These are phyloP conservation scores for Murraya koenigii DNA, from an alignment of 345 rosid species.

Conservation along the genomic window DNA sequence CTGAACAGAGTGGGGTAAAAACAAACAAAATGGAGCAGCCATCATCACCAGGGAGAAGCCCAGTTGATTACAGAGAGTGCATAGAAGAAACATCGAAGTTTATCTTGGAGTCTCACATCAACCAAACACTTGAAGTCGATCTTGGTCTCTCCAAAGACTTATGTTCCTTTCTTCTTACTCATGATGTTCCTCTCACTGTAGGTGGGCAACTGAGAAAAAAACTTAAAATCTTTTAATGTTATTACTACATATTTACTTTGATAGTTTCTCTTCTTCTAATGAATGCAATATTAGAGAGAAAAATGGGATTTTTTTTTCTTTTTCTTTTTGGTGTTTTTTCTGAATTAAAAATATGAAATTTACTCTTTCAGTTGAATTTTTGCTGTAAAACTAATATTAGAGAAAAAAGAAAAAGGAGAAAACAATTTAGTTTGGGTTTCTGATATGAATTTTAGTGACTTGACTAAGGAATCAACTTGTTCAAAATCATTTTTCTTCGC, in stretches of 20 bases:
- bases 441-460: neutral
- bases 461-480: neutral
- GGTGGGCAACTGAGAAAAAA: neutral
- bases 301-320: neutral
- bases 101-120: slow-evolving; percentile 36
- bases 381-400: no score
- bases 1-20: no score
- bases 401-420: no score
- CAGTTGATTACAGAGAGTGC: slow-evolving; percentile 27
- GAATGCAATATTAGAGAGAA: neutral
- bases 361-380: neutral
- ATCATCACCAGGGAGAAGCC: slow-evolving; percentile 19
- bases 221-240: neutral
- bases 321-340: neutral
- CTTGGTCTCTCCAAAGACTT: slow-evolving; percentile 37
- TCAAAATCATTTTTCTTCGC: neutral
- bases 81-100: slow-evolving; percentile 46
- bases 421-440: neutral
- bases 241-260: neutral
- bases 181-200: slow-evolving; percentile 10
- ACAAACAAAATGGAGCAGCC: slow-evolving; percentile 17
- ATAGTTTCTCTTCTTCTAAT: neutral
- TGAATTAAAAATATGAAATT: neutral
- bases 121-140: slow-evolving; percentile 29
- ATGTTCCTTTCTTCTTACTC: slow-evolving; percentile 36